These are phyloP conservation scores for Mycena kentingensis DNA, from an alignment of 768 basidiomycete genomes.

Conservation along the genomic window DNA sequence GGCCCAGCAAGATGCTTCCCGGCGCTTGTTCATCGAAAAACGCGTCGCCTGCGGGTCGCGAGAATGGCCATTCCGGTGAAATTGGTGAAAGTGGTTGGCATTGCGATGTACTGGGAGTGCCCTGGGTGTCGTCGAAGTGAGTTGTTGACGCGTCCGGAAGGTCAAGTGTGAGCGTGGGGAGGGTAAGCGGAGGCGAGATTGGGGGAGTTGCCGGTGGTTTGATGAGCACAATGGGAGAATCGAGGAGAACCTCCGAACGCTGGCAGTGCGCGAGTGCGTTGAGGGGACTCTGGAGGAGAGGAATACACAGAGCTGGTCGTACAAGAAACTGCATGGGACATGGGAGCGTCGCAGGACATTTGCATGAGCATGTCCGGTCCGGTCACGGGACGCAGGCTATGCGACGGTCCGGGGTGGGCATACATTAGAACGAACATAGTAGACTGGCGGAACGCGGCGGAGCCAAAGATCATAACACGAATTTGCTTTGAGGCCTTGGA, in stretches of 20 bases:
- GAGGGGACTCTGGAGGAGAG: slow-evolving; percentile 14
- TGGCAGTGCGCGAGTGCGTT: slow-evolving; percentile 16
- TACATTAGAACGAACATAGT: too few relatives aligned
- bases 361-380: too few relatives aligned
- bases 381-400: too few relatives aligned
- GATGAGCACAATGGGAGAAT: slow-evolving; percentile 17
- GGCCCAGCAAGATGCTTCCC: not conserved
- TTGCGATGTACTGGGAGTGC: not conserved
- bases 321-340: too few relatives aligned
- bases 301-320: slow-evolving; percentile 17
- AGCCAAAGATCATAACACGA: too few relatives aligned
- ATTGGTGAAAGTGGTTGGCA: slow-evolving; percentile 19
- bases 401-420: too few relatives aligned
- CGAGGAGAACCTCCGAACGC: slow-evolving; percentile 15
- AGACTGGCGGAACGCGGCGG: too few relatives aligned
- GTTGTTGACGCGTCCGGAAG: slow-evolving; percentile 5
- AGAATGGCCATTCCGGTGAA: slow-evolving; percentile 14
- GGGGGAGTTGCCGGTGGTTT: slow-evolving; percentile 1
- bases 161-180: slow-evolving; percentile 13
- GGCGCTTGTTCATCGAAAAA: not conserved
- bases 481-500: too few relatives aligned
- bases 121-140: not conserved
- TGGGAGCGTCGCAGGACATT: too few relatives aligned
- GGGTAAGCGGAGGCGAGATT: slow-evolving; percentile 20
- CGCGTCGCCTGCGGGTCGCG: not conserved